Evolutionary conservation across 768 basidiomycete species (phyloP).

Genomic region (Agaricus bisporus): DNA sequence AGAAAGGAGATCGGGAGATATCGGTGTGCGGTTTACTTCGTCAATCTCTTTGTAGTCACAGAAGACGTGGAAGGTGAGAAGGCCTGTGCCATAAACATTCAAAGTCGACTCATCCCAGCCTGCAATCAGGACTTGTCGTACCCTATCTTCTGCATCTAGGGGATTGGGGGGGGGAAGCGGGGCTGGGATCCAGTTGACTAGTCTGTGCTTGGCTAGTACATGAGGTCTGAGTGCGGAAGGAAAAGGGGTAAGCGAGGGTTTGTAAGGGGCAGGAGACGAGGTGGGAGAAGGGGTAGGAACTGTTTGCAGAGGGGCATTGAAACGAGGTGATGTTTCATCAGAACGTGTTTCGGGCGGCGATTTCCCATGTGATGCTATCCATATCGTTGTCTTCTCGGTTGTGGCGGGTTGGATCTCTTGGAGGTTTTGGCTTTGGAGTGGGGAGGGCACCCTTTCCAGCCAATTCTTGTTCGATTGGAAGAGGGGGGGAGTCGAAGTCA

Average conservation of each 20-base stretch:
- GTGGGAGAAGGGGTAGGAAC: constrained; percentile 24
- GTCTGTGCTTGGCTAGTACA: constrained; percentile 18
- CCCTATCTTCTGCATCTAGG: background rate
- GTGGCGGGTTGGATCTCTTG: background rate
- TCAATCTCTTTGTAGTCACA: constrained; percentile 22
- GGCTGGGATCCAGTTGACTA: constrained; percentile 18
- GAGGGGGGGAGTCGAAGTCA: constrained; percentile 14
- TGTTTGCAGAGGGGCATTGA: constrained; percentile 5
- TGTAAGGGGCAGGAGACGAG: too few species aligned
- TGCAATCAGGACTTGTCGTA: background rate
- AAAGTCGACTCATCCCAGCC: constrained; percentile 20
- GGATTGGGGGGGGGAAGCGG: background rate
- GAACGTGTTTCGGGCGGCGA: background rate
- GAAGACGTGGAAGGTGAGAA: constrained; percentile 28
- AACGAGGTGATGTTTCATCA: background rate
- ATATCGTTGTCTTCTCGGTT: too few species aligned
- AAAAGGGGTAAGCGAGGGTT: constrained; percentile 13
- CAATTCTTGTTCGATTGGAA: background rate
- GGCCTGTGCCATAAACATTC: constrained; percentile 25
- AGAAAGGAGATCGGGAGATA: constrained; percentile 15
- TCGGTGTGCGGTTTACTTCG: constrained; percentile 22
- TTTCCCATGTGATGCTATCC: too few species aligned
- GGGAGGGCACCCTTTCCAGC: background rate
- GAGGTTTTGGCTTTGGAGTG: background rate
- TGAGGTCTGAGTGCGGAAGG: constrained; percentile 18